Evolutionary conservation across 1,284 basidiomycete genomes (phyloP).

Genomic region (Ustilago loliicola): DNA sequence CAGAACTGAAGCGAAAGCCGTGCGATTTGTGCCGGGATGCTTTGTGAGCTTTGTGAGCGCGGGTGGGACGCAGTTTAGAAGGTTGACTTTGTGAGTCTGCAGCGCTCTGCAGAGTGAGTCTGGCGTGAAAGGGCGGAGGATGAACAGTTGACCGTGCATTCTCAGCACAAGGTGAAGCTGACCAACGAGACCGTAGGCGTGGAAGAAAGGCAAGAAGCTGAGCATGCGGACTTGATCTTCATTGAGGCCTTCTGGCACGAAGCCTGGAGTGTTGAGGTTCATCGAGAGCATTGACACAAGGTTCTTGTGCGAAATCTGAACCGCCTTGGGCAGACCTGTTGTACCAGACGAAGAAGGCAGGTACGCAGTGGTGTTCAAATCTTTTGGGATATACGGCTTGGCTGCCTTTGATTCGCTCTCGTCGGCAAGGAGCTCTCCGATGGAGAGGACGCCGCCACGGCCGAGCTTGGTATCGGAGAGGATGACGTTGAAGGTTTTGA

Average conservation of each 20-base stretch:
- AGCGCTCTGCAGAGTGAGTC: constrained; percentile 38
- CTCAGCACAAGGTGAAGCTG: constrained; percentile 29
- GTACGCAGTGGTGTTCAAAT: constrained; percentile 31
- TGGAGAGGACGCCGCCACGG: constrained; percentile 30
- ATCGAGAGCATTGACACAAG: constrained; percentile 46
- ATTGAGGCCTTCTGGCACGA: constrained; percentile 13
- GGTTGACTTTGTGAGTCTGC: constrained; percentile 29
- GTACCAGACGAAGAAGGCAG: constrained; percentile 50
- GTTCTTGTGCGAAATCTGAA: constrained; percentile 53
- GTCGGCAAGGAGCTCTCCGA: constrained; percentile 26
- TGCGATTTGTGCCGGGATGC: constrained; percentile 21
- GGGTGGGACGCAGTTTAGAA: constrained; percentile 44
- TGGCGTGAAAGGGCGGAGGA: constrained; percentile 41
- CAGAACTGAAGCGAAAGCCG: constrained; percentile 28
- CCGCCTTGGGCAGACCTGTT: constrained; percentile 51
- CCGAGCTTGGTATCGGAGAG: constrained; percentile 26
- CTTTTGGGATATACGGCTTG: constrained; percentile 15
- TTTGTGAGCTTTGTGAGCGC: constrained; percentile 39
- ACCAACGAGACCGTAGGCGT: constrained; percentile 43
- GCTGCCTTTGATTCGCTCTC: constrained; percentile 8
- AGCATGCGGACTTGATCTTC: constrained; percentile 24
- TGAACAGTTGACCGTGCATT: constrained; percentile 24
- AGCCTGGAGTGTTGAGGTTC: constrained; percentile 26
- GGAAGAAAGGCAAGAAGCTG: constrained; percentile 55
- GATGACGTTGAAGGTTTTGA: constrained; percentile 30